Evolutionary conservation across 2,329 filamentous ascomycete species (phyloP).

Genomic region (Fusarium circinatum): DNA sequence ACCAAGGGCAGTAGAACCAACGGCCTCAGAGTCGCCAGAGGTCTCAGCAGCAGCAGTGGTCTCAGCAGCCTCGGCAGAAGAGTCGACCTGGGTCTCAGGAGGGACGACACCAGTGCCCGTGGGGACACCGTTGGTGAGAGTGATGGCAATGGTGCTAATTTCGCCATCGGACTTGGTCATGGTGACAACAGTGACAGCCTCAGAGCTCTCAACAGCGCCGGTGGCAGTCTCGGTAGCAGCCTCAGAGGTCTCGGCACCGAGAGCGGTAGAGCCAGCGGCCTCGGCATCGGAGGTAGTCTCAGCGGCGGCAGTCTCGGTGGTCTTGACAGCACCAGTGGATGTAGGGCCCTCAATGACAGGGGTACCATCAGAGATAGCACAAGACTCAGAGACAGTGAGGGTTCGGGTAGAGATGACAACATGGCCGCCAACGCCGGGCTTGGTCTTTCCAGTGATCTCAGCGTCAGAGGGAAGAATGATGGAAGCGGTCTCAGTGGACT

Average conservation of each 20-base stretch:
- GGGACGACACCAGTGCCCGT: slow-evolving; percentile 27
- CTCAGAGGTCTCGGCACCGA: slow-evolving; percentile 31
- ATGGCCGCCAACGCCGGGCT: slow-evolving; percentile 36
- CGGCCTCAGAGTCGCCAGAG: not conserved
- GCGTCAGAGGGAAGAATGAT: slow-evolving; percentile 43
- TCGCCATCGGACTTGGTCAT: slow-evolving; percentile 36
- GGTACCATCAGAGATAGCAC: slow-evolving; percentile 38
- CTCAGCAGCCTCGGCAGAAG: not conserved
- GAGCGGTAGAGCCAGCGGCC: slow-evolving; percentile 9
- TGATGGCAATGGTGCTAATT: slow-evolving; percentile 21
- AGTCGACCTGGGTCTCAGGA: not conserved
- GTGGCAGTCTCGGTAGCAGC: slow-evolving; percentile 6
- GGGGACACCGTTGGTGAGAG: slow-evolving; percentile 23
- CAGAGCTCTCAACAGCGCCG: slow-evolving; percentile 3
- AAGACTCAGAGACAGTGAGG: slow-evolving; percentile 42
- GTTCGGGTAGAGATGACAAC: slow-evolving; percentile 42
- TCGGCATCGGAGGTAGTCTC: slow-evolving; percentile 22
- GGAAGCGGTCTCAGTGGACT: slow-evolving; percentile 42
- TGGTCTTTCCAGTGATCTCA: slow-evolving; percentile 16
- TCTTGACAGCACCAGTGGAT: slow-evolving; percentile 14
- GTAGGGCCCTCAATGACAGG: slow-evolving; percentile 37
- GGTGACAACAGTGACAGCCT: slow-evolving; percentile 25
- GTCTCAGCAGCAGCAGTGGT: slow-evolving; percentile 11
- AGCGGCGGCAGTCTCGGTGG: slow-evolving; percentile 16
- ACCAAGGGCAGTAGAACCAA: slow-evolving; percentile 10